phyloP scores from a whole-genome alignment of 192 early-diverging fungal species.

The Coemansia sp. region DNA sequence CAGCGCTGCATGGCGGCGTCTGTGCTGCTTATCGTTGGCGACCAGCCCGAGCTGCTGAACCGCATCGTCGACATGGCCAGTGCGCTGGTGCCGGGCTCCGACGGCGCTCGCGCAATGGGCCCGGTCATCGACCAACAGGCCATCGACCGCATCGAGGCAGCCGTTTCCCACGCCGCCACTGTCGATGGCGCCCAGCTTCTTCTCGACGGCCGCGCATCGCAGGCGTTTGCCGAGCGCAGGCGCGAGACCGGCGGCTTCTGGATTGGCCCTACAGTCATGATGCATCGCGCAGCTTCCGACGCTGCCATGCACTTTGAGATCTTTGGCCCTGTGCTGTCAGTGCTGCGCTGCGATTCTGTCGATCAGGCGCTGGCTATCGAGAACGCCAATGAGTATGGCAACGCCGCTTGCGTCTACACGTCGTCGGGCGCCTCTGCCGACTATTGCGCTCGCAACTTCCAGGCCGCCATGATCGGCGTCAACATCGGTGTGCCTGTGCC shows the following conservation, averaged over 20 bases:
- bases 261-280: conserved; percentile 73
- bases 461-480: conserved; percentile 81
- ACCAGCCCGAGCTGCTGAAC: conserved; percentile 66
- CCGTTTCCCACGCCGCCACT: conserved; percentile 60
- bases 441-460: conserved; percentile 67
- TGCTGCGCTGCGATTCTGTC: conserved; percentile 57
- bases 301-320: conserved; percentile 76
- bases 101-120: conserved; percentile 61
- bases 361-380: conserved; percentile 76
- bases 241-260: conserved; percentile 62
- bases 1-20: conserved; percentile 80
- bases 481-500: conserved; percentile 75
- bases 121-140: conserved; percentile 75
- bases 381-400: conserved; percentile 70
- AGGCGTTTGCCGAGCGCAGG: conserved; percentile 40
- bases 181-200: conserved; percentile 62
- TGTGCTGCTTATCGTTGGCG: conserved; percentile 72
- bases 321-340: conserved; percentile 79
- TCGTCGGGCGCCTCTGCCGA: conserved; percentile 66
- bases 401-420: conserved; percentile 76
- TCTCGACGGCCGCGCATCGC: conserved; percentile 65
- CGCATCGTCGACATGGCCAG: conserved; percentile 63
- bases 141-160: conserved; percentile 63
- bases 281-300: conserved; percentile 62
- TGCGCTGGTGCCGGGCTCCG: conserved; percentile 59